Evolutionary conservation across 164 flowering plant genomes (phyloP).

Genomic region (Nymphaea colorata): DNA sequence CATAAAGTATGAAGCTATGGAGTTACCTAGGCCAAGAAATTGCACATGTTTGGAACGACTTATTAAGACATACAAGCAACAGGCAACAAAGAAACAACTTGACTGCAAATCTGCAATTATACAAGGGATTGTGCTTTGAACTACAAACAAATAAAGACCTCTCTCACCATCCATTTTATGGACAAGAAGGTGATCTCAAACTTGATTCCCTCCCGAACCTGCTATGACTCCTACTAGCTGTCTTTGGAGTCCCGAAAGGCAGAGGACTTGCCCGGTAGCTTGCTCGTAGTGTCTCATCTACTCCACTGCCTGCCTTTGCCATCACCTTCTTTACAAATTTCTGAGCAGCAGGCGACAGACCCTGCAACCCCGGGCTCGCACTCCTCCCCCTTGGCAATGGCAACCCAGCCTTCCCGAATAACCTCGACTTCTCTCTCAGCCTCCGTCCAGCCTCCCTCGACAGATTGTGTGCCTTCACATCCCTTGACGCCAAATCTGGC

Average conservation of each 20-base stretch:
- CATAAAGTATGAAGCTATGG: no score
- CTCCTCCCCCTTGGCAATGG: constrained; percentile 87
- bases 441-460: constrained; percentile 91
- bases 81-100: background rate
- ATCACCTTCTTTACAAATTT: constrained; percentile 90
- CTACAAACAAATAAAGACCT: no score
- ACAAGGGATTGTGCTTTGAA: background rate
- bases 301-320: constrained; percentile 54
- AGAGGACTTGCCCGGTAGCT: constrained; percentile 84
- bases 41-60: no score
- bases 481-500: constrained; percentile 61
- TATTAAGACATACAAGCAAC: background rate
- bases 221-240: constrained; percentile 55
- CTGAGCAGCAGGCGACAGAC: constrained; percentile 92
- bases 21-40: no score
- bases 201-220: constrained; percentile 65
- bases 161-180: background rate
- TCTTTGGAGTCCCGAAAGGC: constrained; percentile 46
- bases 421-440: constrained; percentile 69
- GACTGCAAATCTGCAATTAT: background rate
- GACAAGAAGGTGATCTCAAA: constrained; percentile 52
- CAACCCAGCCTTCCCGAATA: constrained; percentile 61
- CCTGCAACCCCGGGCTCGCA: constrained; percentile 70
- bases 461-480: constrained; percentile 73
- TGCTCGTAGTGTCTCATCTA: constrained; percentile 91